Conservation (phyloP, 805 yeast genomes). For the Candida manassasensis region DNA sequence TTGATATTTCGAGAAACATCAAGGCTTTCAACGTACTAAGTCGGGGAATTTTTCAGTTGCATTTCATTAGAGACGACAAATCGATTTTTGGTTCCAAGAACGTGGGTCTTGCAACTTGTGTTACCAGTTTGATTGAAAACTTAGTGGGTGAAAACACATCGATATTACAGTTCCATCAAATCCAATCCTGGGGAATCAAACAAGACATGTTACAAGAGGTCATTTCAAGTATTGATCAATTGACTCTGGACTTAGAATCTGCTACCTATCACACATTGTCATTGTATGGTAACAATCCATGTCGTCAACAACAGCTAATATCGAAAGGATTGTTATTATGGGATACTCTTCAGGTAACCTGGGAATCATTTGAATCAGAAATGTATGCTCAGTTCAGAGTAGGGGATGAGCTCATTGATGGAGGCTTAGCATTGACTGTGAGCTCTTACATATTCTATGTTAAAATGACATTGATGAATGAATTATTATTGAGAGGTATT, state of each 20-base stretch:
- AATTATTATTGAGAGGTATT: conserved; percentile 68
- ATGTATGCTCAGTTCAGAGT: conserved; percentile 30
- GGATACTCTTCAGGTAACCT: conserved; percentile 77
- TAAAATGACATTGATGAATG: conserved; percentile 68
- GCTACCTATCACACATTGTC: conserved; percentile 32
- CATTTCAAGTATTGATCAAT: conserved; percentile 14
- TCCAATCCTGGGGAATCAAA: conserved; percentile 7
- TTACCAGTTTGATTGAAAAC: conserved; percentile 37
- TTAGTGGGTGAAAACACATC: conserved; percentile 30
- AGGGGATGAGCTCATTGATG: conserved; percentile 31
- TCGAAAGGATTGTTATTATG: conserved; percentile 54
- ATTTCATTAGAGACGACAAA: conserved; percentile 58
- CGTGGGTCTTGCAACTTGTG: conserved; percentile 17
- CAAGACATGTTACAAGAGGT: conserved; percentile 7
- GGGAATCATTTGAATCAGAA: conserved; percentile 59
- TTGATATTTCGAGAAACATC: conserved; percentile 22
- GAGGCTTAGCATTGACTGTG: conserved; percentile 54
- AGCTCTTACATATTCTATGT: conserved; percentile 64
- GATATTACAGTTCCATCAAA: conserved; percentile 20
- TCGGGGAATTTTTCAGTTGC: conserved; percentile 59
- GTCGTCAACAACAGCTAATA: conserved; percentile 74
- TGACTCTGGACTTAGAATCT: conserved; percentile 45
- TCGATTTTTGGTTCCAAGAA: conserved; percentile 47
- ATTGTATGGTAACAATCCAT: conserved; percentile 51
- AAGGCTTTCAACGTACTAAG: conserved; percentile 42